These are phyloP conservation scores for Venturia nashicola DNA, from an alignment of 2,329 filamentous ascomycete genomes.

Conservation along the genomic window DNA sequence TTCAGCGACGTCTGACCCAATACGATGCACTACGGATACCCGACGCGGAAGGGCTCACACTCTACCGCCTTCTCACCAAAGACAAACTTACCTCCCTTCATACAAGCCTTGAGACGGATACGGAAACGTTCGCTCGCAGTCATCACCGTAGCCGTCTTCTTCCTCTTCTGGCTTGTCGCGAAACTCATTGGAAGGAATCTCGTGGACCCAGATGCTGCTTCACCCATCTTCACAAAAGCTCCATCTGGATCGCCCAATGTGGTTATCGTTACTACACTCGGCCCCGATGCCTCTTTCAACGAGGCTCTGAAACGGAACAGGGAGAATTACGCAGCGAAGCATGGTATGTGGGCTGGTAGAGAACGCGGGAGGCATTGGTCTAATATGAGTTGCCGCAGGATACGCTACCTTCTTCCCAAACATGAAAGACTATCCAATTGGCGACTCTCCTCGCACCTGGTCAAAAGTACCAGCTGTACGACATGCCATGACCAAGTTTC, in stretches of 20 bases:
- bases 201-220: background rate
- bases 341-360: conserved; percentile 49
- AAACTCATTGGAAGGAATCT: conserved; percentile 18
- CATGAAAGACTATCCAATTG: conserved; percentile 61
- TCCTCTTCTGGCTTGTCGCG: conserved; percentile 49
- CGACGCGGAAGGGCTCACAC: conserved; percentile 70
- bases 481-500: conserved; percentile 73
- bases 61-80: conserved; percentile 58
- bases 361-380: background rate
- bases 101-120: conserved; percentile 38
- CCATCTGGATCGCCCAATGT: conserved; percentile 9
- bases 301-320: conserved; percentile 70
- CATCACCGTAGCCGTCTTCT: conserved; percentile 40
- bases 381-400: conserved; percentile 38
- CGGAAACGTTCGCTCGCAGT: conserved; percentile 49
- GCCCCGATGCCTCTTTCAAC: conserved; percentile 53
- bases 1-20: background rate
- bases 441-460: conserved; percentile 51
- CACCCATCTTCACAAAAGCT: conserved; percentile 4
- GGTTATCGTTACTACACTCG: conserved; percentile 75
- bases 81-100: conserved; percentile 39
- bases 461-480: conserved; percentile 73
- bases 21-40: conserved; percentile 80
- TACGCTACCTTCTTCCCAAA: conserved; percentile 77
- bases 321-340: conserved; percentile 68